phyloP scores from a whole-genome alignment of 768 basidiomycete species.

The Mycena belliarum region DNA sequence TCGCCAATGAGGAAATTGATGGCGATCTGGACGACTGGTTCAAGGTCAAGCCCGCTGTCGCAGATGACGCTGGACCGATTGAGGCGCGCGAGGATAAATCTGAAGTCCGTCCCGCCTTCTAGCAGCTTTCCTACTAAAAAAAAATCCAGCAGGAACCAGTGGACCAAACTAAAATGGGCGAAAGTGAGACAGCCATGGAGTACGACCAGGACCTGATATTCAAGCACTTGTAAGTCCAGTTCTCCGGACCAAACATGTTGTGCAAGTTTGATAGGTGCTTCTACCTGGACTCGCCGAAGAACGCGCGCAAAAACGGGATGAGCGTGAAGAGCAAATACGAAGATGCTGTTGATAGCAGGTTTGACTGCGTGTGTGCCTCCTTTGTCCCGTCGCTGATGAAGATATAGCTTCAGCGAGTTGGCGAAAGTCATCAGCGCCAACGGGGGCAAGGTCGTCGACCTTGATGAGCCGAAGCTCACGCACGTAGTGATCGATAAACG shows the following conservation, averaged over 20 bases:
- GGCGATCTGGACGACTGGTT: conserved; percentile 44
- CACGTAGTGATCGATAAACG: conserved; percentile 86
- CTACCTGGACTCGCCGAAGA: conserved; percentile 82
- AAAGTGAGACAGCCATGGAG: conserved; percentile 63
- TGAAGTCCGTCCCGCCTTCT: conserved; percentile 4
- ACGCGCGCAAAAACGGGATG: conserved; percentile 70
- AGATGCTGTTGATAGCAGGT: conserved; percentile 57
- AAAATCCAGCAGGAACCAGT: conserved; percentile 29
- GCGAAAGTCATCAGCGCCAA: conserved; percentile 57
- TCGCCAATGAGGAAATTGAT: conserved; percentile 33
- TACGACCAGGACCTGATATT: conserved; percentile 84
- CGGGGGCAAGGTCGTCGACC: conserved; percentile 70
- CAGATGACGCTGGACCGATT: conserved; percentile 4
- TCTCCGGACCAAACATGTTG: not conserved
- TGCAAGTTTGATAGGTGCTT: conserved; percentile 57
- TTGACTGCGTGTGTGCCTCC: not conserved
- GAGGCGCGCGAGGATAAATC: not conserved
- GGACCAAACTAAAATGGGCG: conserved; percentile 66
- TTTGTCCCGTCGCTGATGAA: conserved; percentile 4
- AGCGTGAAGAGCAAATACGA: conserved; percentile 53
- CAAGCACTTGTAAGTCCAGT: conserved; percentile 66
- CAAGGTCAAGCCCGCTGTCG: conserved; percentile 27
- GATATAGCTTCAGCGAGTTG: conserved; percentile 55
- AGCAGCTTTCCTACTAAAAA: not conserved
- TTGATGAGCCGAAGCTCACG: conserved; percentile 79